Percentiles rank a stretch among this genome's conserved stretches.
Evolutionary conservation across 768 basidiomycete species (phyloP).

Genomic region (Russula sp.): DNA sequence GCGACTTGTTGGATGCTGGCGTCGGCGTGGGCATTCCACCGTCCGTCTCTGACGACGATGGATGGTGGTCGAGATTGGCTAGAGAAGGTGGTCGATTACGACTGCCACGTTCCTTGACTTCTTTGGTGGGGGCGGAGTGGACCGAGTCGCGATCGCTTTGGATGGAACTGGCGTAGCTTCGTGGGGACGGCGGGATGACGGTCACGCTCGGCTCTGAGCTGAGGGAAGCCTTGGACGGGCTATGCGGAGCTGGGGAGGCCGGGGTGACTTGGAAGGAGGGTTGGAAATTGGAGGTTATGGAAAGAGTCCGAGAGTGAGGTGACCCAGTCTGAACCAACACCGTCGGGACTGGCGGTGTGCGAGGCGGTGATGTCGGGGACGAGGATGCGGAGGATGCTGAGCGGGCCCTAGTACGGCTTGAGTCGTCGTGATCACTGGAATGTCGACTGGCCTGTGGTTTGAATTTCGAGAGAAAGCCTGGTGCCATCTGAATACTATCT

Average conservation of each 20-base stretch:
- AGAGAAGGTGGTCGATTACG: slow-evolving; percentile 14
- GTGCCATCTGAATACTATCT: slow-evolving; percentile 3
- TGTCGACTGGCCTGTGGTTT: background rate
- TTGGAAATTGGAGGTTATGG: background rate
- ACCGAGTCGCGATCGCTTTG: slow-evolving; percentile 18
- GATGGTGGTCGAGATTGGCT: slow-evolving; percentile 11
- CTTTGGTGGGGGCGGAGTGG: background rate
- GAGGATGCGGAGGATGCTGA: too few relatives aligned
- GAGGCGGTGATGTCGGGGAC: background rate
- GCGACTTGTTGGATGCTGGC: background rate
- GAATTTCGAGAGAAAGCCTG: slow-evolving; percentile 9
- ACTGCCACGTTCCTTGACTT: slow-evolving; percentile 12
- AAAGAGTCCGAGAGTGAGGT: background rate
- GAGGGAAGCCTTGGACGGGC: slow-evolving; percentile 17
- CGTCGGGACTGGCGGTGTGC: background rate
- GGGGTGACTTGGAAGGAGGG: background rate
- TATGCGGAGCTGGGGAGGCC: background rate
- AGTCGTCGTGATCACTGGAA: background rate
- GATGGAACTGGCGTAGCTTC: slow-evolving; percentile 20
- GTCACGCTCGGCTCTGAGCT: slow-evolving; percentile 28
- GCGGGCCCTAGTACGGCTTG: background rate
- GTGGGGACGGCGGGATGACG: slow-evolving; percentile 30
- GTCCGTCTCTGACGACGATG: background rate
- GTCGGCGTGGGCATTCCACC: slow-evolving; percentile 18
- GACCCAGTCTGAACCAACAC: background rate